Evolutionary conservation across 2,329 filamentous ascomycete genomes (phyloP).

Genomic region (Aspergillus aculeatinus): DNA sequence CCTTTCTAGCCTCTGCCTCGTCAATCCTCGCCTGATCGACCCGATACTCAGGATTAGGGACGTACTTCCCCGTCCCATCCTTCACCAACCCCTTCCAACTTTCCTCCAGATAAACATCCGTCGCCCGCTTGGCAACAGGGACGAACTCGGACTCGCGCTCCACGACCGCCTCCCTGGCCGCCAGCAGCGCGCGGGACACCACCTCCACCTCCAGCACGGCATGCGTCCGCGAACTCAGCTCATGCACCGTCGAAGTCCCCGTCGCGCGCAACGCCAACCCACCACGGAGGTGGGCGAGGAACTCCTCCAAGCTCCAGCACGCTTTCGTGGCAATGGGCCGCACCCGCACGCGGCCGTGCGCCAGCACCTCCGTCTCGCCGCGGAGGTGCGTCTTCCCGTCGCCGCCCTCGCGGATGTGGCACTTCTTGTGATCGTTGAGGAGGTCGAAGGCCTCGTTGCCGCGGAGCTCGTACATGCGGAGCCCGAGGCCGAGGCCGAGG

Average conservation of each 20-base stretch:
- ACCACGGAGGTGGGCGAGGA: constrained; percentile 29
- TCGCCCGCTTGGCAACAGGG: constrained; percentile 45
- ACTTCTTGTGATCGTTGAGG: constrained; percentile 40
- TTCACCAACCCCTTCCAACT: constrained; percentile 30
- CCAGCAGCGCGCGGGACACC: constrained; percentile 36
- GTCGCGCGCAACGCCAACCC: constrained; percentile 34
- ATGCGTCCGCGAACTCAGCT: constrained; percentile 49
- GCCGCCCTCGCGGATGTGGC: constrained; percentile 42
- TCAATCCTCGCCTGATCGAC: constrained; percentile 43
- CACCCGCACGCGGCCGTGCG: constrained; percentile 44
- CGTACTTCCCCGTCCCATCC: constrained; percentile 33
- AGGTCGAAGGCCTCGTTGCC: constrained; percentile 46
- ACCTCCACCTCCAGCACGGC: constrained; percentile 47
- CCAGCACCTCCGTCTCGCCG: constrained; percentile 43
- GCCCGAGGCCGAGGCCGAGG: constrained; percentile 33
- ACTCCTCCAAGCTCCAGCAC: constrained; percentile 37
- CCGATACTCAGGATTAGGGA: constrained; percentile 35
- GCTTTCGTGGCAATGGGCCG: constrained; percentile 33
- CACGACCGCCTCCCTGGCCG: constrained; percentile 39
- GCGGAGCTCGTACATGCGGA: constrained; percentile 46
- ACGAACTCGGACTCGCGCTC: constrained; percentile 48
- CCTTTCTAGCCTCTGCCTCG: constrained; percentile 41
- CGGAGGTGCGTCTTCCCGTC: constrained; percentile 45
- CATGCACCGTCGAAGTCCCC: constrained; percentile 43
- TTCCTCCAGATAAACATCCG: constrained; percentile 44